These are phyloP conservation scores for Tricholoma saponaceum DNA, from an alignment of 768 basidiomycete species.

Conservation along the genomic window DNA sequence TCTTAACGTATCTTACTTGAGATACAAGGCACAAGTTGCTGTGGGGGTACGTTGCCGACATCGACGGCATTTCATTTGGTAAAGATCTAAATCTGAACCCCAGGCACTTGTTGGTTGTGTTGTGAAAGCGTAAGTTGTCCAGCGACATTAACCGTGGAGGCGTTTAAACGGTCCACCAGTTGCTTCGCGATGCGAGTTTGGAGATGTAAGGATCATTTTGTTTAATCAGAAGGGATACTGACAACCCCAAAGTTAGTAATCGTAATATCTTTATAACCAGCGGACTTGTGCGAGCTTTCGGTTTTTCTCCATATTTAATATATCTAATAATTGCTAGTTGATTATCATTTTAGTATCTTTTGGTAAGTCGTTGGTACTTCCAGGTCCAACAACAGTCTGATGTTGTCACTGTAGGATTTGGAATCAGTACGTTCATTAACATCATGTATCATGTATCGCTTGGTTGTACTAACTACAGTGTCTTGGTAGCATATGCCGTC, in stretches of 20 bases:
- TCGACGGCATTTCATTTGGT: neutral
- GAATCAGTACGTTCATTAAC: neutral
- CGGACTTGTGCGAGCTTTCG: slow-evolving; percentile 35
- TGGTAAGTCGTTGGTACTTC: neutral
- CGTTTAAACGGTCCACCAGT: slow-evolving; percentile 22
- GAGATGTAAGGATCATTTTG: slow-evolving; percentile 40
- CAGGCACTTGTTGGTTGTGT: slow-evolving; percentile 45
- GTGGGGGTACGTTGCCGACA: slow-evolving; percentile 1
- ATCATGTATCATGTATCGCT: neutral
- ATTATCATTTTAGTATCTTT: neutral
- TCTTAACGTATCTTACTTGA: neutral
- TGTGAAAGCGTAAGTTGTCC: slow-evolving; percentile 51
- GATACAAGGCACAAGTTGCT: slow-evolving; percentile 4
- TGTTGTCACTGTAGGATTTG: neutral
- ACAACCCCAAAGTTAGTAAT: slow-evolving; percentile 43
- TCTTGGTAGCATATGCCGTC: slow-evolving; percentile 35
- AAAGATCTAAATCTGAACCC: neutral
- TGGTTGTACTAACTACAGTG: neutral
- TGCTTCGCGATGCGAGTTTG: slow-evolving; percentile 59
- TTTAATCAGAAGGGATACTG: neutral
- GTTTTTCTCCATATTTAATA: neutral
- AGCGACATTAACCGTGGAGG: neutral
- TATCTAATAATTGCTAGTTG: neutral
- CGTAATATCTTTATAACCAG: slow-evolving; percentile 43
- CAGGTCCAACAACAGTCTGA: neutral